Evolutionary conservation across 2,329 filamentous ascomycete species (phyloP).

Genomic region (Boeremia lycopersici): DNA sequence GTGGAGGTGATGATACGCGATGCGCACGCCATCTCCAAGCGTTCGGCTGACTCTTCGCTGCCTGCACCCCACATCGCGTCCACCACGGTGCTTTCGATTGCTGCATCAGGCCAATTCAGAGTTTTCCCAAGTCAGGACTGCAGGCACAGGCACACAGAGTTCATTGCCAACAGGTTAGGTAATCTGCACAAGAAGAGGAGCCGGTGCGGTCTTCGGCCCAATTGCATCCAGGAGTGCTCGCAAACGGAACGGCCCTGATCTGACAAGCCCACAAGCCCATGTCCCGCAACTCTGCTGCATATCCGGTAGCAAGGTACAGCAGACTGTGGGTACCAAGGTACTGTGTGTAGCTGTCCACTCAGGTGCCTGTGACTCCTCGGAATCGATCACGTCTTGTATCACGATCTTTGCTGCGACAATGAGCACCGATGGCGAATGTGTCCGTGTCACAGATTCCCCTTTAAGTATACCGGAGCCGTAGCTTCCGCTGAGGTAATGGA

Average conservation of each 20-base stretch:
- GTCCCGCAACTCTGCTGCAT: constrained; percentile 24
- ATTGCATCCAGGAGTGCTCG: constrained; percentile 24
- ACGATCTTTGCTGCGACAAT: constrained; percentile 25
- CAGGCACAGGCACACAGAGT: constrained; percentile 5
- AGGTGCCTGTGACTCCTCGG: constrained; percentile 30
- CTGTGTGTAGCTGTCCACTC: constrained; percentile 20
- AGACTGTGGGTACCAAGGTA: constrained; percentile 5
- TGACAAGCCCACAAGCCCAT: constrained; percentile 28
- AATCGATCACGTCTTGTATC: constrained; percentile 21
- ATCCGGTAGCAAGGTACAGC: constrained; percentile 9
- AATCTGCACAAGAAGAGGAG: constrained; percentile 23
- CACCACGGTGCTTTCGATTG: constrained; percentile 26
- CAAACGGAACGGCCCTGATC: constrained; percentile 19
- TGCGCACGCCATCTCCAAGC: constrained; percentile 44
- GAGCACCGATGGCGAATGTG: constrained; percentile 27
- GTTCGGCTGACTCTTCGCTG: constrained; percentile 33
- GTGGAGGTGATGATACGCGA: constrained; percentile 37
- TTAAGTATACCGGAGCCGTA: constrained; percentile 21
- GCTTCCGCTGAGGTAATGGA: constrained; percentile 31
- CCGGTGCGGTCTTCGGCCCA: constrained; percentile 21
- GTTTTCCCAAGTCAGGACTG: constrained; percentile 21
- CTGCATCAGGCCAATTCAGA: constrained; percentile 15
- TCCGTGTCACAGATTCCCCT: constrained; percentile 19
- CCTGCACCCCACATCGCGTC: constrained; percentile 23
- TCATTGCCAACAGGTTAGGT: constrained; percentile 31